Conservation (phyloP, 208 protist species). For the Leishmania arabica region DNA sequence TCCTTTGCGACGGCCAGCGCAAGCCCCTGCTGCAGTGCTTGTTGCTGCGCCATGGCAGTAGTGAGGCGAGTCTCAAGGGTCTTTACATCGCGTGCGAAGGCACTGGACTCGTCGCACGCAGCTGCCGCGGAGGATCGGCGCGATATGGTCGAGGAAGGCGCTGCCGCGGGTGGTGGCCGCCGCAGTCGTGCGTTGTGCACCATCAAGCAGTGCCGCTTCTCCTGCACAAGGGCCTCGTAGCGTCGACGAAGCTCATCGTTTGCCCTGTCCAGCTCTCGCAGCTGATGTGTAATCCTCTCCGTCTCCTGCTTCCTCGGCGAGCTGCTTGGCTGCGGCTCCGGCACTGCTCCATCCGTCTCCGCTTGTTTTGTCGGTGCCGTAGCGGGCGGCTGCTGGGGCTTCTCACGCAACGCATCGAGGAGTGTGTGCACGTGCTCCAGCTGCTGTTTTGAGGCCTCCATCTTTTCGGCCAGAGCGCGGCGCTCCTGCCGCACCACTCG, state of each 20-base stretch:
- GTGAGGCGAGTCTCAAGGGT: conserved; percentile 1
- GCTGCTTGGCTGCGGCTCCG: neutral
- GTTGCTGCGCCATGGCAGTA: conserved; percentile 5
- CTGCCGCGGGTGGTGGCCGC: neutral
- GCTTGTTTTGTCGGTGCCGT: neutral
- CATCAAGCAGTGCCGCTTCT: conserved; percentile 9
- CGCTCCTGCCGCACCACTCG: conserved; percentile 15
- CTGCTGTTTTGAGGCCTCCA: neutral
- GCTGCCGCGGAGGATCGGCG: neutral
- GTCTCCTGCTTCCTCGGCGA: neutral
- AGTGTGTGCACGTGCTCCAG: neutral
- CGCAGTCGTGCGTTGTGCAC: conserved; percentile 18
- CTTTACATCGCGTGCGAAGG: neutral
- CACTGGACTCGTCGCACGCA: neutral
- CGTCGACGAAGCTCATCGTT: conserved; percentile 22
- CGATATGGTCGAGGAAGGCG: neutral
- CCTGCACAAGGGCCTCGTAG: conserved; percentile 5
- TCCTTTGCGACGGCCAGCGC: conserved; percentile 16
- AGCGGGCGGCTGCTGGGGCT: neutral
- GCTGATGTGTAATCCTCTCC: conserved; percentile 10
- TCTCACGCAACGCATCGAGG: neutral
- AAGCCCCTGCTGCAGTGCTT: conserved; percentile 1
- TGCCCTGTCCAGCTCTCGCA: conserved; percentile 12
- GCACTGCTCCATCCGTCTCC: neutral
- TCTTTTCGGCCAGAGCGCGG: neutral